phyloP scores from a whole-genome alignment of 2,329 filamentous ascomycete genomes.

The Cytospora leucostoma region DNA sequence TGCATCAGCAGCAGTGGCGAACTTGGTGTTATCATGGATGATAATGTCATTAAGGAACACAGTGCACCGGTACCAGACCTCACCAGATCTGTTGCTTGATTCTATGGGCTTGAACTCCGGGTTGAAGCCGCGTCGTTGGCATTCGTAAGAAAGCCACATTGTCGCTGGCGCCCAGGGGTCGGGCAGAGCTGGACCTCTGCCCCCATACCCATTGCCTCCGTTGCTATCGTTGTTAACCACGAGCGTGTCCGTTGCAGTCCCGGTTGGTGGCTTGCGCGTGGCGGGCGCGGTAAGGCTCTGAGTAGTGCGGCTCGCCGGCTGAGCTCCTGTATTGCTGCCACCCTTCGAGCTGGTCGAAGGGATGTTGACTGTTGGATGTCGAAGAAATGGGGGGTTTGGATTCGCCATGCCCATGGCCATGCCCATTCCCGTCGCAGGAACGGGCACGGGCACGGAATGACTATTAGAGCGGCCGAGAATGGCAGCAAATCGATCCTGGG shows the following conservation, averaged over 20 bases:
- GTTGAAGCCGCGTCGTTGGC: conserved; percentile 31
- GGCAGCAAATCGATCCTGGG: conserved; percentile 23
- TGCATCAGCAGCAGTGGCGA: conserved; percentile 6
- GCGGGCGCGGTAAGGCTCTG: neutral
- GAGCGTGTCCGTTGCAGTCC: neutral
- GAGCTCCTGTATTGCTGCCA: neutral
- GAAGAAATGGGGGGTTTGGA: neutral
- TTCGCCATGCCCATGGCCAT: neutral
- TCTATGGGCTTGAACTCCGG: conserved; percentile 15
- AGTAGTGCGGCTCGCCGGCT: neutral
- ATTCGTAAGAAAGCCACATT: conserved; percentile 26
- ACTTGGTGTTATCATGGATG: conserved; percentile 5
- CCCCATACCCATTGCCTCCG: neutral
- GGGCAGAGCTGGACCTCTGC: conserved; percentile 9
- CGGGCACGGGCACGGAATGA: conserved; percentile 1
- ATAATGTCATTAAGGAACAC: conserved; percentile 16
- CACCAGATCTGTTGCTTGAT: conserved; percentile 1
- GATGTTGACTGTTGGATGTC: neutral
- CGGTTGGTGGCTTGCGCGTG: neutral
- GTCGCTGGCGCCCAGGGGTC: conserved; percentile 6
- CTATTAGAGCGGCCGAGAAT: conserved; percentile 8
- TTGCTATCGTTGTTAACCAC: neutral
- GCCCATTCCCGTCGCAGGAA: neutral
- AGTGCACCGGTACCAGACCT: conserved; percentile 16
- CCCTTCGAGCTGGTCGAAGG: conserved; percentile 3